Base-by-base conservation (phyloP, 75 land plant genomes). In the Cupressus sempervirens region DNA sequence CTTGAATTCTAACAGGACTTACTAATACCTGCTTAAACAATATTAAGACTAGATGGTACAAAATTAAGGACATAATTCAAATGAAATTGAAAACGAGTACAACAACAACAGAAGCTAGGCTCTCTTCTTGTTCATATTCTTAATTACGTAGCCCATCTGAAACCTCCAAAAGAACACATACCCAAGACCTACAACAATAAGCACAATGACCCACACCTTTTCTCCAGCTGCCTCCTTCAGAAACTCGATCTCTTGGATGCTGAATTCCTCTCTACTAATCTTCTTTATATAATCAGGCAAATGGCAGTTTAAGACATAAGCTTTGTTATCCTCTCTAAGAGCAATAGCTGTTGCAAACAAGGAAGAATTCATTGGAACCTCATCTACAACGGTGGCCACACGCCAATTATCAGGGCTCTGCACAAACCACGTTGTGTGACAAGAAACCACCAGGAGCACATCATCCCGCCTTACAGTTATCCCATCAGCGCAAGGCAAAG, bases 161-260 rank as follows among this genome's bases (percentile, higher is more conserved):
- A 93, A 96, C 84, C 94, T 91, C 98, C 98, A 95, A 40, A 82
- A 84, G 86, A 90, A 38, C 67, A 96, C 91, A 83, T 86, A 89
- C 53, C 86, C 88, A 65, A 95, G 84, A 0, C 93, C 91, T 74
- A 93, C 8, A n/a, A 93, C 95, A 38, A 96, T n/a, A 80, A 93
- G 58, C 16, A 93, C 89, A 80, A 91, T 85, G 3, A 90, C 62
- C 95, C 93, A 91, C 43, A 90, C 84, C n/a, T 72, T 82, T 36
- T 92, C 93, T 12, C 89, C 92, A 18, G 83, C 87, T 8, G 62
- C 70, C 68, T 91, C 91, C 83, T 86, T 91, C 74, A 86, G 86
- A 80, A 88, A 92, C 84, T 91, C 88, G 11, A 94, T 70, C 84
- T 95, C 95, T 85, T 89, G 91, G 45, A 94, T 87, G 18, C 88